Percentiles rank a stretch among this genome's conserved stretches.
These are phyloP conservation scores for Naegleria fowleri DNA, from an alignment of 208 protist genomes.

Conservation along the genomic window DNA sequence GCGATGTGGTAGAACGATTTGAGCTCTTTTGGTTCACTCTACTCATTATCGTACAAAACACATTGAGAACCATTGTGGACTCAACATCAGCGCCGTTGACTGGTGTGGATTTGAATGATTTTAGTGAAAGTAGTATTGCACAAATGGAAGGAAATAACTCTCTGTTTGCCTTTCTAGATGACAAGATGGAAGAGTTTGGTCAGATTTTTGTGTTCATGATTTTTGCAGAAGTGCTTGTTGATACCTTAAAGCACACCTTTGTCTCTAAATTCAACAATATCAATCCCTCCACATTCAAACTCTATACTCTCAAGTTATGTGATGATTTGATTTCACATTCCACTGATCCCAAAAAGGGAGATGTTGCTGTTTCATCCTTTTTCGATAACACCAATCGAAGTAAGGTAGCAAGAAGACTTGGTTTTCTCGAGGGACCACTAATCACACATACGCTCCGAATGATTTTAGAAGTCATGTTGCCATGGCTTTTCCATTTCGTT, in stretches of 20 bases:
- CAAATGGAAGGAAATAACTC: not conserved
- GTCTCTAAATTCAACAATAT: constrained; percentile 73
- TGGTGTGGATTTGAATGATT: not conserved
- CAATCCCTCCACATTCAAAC: not conserved
- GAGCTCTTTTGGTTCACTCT: constrained; percentile 70
- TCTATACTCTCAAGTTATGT: not conserved
- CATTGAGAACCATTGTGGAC: constrained; percentile 27
- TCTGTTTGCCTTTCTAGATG: not conserved
- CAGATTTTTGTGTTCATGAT: constrained; percentile 48
- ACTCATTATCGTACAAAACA: constrained; percentile 62
- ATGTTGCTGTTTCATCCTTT: not conserved
- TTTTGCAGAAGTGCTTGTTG: constrained; percentile 61
- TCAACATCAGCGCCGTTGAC: not conserved
- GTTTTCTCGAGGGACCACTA: not conserved
- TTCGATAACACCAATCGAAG: not conserved
- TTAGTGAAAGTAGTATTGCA: not conserved
- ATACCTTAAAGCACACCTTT: constrained; percentile 82
- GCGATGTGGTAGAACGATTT: constrained; percentile 80
- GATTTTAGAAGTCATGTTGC: not conserved
- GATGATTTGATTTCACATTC: not conserved
- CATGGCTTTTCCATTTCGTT: not conserved
- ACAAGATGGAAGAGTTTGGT: constrained; percentile 41
- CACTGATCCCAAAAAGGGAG: not conserved
- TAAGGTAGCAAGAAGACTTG: not conserved
- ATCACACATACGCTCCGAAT: not conserved